These are phyloP conservation scores for Flaveria floridana DNA, from an alignment of 140 eudicot genomes.

Conservation along the genomic window DNA sequence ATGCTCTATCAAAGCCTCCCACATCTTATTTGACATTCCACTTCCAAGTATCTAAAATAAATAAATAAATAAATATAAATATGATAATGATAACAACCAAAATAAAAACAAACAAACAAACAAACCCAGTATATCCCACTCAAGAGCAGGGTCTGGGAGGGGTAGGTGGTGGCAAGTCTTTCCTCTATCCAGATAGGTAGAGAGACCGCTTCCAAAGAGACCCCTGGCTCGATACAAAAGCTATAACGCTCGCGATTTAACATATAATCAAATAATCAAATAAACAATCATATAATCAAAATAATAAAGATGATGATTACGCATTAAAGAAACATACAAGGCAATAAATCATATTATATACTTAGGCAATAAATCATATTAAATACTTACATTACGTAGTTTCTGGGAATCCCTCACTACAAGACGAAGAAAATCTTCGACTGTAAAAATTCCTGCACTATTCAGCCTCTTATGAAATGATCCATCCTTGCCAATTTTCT, in stretches of 20 bases:
- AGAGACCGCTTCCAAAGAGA: too few species aligned
- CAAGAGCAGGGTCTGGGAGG: too few species aligned
- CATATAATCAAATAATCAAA: too few species aligned
- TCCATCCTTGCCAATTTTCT: constrained; percentile 96
- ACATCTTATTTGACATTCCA: constrained; percentile 99
- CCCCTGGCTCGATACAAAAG: too few species aligned
- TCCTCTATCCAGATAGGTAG: too few species aligned
- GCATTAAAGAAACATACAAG: neutral
- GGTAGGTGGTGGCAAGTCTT: too few species aligned
- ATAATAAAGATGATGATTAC: neutral
- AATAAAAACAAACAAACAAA: too few species aligned
- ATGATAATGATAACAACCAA: too few species aligned
- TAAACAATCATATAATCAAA: too few species aligned
- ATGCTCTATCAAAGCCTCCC: constrained; percentile 92
- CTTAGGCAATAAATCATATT: neutral
- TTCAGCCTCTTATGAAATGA: constrained; percentile 89
- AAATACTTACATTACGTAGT: constrained; percentile 61
- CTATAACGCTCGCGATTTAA: too few species aligned
- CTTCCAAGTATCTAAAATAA: constrained; percentile 76
- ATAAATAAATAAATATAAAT: neutral
- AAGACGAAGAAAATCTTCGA: constrained; percentile 84
- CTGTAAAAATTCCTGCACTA: constrained; percentile 62
- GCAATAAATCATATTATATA: too few species aligned
- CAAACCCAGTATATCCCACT: too few species aligned
- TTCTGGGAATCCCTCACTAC: constrained; percentile 69